Base-by-base conservation (phyloP, 2,329 filamentous ascomycete species). In the Lomentospora prolificans region DNA sequence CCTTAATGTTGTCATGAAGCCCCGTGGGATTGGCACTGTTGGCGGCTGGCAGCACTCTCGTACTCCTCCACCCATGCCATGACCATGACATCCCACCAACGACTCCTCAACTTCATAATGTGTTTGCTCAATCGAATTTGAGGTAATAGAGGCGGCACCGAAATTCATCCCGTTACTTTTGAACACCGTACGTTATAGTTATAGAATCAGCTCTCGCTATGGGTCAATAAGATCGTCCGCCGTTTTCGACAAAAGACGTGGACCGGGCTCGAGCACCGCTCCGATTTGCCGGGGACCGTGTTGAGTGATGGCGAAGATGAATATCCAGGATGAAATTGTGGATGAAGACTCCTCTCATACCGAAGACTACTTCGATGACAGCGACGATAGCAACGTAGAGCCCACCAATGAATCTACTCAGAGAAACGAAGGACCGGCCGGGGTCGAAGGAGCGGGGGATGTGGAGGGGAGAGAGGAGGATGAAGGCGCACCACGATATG, bases 401-500 rank as follows among this genome's bases (percentile, higher is more conserved):
- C 12, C 25, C 19, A 36, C 17, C 30, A n/a, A 12, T 22, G 4
- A 30, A n/a, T n/a, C 28, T 30, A n/a, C n/a, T 14, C 46, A 52
- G 8, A 31, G 46, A 22, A 30, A 31, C 17, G 12, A 52, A 3
- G 17, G 9, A 3, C 41, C 10, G 24, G 36, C 9, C 46, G 14
- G 14, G 8, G 36, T 41, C 14, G 44, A 51, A 14, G 58, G 39
- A n/a, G 59, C 22, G 14, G 55, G 48, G 6, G 41, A 44, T 9
- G 30, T 27, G 19, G 12, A 52, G 3, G 30, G n/a, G 10, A 44
- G 14, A 22, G 36, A 4, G 24, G 19, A 33, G 8, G 41, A 55
- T 7, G 41, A 46, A 14, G 58, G 52, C 22, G 59, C 59, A 3
- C 59, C 58, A 17, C 55, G 58, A 24, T 58, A 56, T 52, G 55